Evolutionary conservation across 2,329 filamentous ascomycete genomes (phyloP).

Genomic region (Diplodia scrobiculata): DNA sequence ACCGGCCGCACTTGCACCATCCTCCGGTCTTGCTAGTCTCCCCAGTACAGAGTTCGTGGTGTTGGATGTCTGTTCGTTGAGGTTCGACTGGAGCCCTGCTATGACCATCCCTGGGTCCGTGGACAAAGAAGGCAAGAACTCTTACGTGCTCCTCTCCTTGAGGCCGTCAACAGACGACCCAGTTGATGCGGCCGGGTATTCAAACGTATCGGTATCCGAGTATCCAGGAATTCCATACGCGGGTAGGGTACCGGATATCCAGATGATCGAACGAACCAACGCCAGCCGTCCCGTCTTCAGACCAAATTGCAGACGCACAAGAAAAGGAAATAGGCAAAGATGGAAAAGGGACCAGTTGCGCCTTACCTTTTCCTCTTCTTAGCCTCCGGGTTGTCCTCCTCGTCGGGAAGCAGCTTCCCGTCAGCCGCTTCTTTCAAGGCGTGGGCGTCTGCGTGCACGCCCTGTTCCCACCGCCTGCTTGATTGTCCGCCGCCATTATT

Average conservation of each 20-base stretch:
- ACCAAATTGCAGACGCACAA: not conserved
- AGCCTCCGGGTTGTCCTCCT: slow-evolving; percentile 76
- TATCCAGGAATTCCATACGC: not conserved
- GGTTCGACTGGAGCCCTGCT: too few species aligned
- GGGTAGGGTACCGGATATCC: not conserved
- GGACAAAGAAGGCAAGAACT: not conserved
- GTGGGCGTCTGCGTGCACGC: slow-evolving; percentile 35
- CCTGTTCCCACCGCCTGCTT: slow-evolving; percentile 25
- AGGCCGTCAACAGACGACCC: not conserved
- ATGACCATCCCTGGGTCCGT: not conserved
- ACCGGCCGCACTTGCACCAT: not conserved
- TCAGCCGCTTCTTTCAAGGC: slow-evolving; percentile 49
- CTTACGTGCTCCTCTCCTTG: not conserved
- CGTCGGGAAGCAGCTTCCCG: slow-evolving; percentile 70
- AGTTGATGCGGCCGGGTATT: not conserved
- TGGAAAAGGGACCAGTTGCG: not conserved
- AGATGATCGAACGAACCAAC: not conserved
- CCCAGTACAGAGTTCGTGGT: not conserved
- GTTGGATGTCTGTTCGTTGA: not conserved
- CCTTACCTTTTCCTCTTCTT: slow-evolving; percentile 72
- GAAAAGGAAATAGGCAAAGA: not conserved
- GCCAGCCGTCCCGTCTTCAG: not conserved
- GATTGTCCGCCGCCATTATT: slow-evolving; percentile 32
- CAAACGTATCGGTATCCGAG: not conserved
- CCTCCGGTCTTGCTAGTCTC: not conserved